A percentile compares a stretch with the other conserved stretches of the same genome.
phyloP scores from a whole-genome alignment of 2,329 filamentous ascomycete genomes.

The Diplodia seriata region DNA sequence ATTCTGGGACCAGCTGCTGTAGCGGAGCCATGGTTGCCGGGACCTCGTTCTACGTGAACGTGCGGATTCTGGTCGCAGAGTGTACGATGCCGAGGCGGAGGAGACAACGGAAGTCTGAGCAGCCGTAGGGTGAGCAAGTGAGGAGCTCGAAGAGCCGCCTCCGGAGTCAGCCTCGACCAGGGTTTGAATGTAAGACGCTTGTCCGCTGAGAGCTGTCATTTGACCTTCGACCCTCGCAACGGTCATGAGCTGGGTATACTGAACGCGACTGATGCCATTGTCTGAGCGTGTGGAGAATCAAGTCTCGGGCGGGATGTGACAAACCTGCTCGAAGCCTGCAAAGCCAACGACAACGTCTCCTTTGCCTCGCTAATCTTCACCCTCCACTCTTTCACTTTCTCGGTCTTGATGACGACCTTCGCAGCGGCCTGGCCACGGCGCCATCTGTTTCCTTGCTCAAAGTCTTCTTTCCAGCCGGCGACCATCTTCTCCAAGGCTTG shows the following conservation, averaged over 20 bases:
- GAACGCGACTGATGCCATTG: not conserved
- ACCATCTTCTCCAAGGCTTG: not conserved
- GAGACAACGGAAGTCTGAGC: not conserved
- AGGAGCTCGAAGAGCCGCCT: not conserved
- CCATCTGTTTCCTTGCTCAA: not conserved
- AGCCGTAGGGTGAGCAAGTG: not conserved
- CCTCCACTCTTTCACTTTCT: not conserved
- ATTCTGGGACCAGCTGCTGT: not conserved
- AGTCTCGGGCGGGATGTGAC: not conserved
- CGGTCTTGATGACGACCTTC: not conserved
- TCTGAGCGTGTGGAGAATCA: not conserved
- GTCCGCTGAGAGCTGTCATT: not conserved
- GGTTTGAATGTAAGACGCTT: not conserved
- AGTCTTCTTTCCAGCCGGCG: not conserved
- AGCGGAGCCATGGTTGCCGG: not conserved
- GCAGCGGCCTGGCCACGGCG: not conserved
- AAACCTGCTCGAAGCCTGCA: constrained; percentile 7
- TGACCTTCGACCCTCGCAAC: not conserved
- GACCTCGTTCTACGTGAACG: not conserved
- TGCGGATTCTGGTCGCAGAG: not conserved
- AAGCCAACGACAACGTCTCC: not conserved
- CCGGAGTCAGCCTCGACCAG: not conserved
- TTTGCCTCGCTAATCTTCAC: constrained; percentile 8
- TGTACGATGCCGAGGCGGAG: not conserved
- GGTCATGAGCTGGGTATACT: not conserved